Evolutionary conservation across 352 stramenopile species (phyloP).

Genomic region (Pilasporangium apinafurcum): DNA sequence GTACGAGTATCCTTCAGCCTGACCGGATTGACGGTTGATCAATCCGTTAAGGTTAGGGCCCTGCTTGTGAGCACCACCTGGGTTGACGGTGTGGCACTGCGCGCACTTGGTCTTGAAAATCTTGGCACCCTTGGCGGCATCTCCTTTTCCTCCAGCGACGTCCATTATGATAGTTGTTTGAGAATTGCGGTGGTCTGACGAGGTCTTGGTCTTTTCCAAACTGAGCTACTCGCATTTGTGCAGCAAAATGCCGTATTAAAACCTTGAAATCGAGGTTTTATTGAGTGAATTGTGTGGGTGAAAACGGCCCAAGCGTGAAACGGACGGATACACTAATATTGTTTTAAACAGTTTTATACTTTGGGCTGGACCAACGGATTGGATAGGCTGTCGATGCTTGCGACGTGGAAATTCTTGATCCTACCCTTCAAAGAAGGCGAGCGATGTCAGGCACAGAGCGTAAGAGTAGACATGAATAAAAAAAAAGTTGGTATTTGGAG

Average conservation of each 20-base stretch:
- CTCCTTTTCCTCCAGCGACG: slow-evolving; percentile 36
- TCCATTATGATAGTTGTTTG: slow-evolving; percentile 5
- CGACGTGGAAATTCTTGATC: no score
- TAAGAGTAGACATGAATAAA: no score
- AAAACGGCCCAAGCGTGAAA: slow-evolving; percentile 1
- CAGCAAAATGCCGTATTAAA: not conserved
- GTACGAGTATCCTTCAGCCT: slow-evolving; percentile 97
- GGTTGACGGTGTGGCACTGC: slow-evolving; percentile 91
- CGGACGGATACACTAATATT: no score
- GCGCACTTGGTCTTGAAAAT: slow-evolving; percentile 98
- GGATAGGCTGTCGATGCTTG: no score
- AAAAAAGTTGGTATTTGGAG: no score
- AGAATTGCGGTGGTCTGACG: not conserved
- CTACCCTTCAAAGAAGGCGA: no score
- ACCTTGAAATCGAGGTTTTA: slow-evolving; percentile 1
- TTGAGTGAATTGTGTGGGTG: not conserved
- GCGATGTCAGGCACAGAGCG: no score
- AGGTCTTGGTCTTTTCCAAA: slow-evolving; percentile 41
- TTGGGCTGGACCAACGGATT: no score
- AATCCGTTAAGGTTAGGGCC: slow-evolving; percentile 98
- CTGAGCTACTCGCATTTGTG: slow-evolving; percentile 10
- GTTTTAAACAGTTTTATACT: no score
- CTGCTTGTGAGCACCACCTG: slow-evolving; percentile 96
- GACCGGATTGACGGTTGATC: slow-evolving; percentile 95
- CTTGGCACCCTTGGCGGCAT: slow-evolving; percentile 88